Evolutionary conservation across 148 eudicot species (phyloP).

Genomic region (Heliosperma pusillum): DNA sequence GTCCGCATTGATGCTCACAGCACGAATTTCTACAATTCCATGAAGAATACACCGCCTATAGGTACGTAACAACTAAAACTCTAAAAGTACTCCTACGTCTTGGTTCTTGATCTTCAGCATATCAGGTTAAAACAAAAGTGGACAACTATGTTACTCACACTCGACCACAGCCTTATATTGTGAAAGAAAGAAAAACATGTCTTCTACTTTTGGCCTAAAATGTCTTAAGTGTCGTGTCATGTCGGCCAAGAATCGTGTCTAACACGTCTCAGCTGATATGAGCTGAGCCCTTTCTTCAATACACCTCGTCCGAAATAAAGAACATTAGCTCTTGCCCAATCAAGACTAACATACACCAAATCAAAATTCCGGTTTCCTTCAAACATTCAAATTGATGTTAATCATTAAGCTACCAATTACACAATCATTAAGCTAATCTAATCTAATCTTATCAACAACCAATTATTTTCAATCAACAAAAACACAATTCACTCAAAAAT

Average conservation of each 20-base stretch:
- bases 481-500: background rate
- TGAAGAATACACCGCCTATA: background rate
- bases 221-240: background rate
- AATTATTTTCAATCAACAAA: conserved; percentile 1
- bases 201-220: background rate
- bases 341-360: background rate
- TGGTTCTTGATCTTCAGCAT: background rate
- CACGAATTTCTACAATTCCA: background rate
- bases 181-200: background rate
- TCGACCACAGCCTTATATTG: background rate
- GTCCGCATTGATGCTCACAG: too few species aligned
- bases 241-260: background rate
- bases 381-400: background rate
- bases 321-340: background rate
- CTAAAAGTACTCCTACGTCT: background rate
- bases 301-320: background rate
- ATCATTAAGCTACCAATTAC: too few species aligned
- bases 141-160: background rate
- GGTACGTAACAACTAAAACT: background rate
- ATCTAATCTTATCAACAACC: background rate
- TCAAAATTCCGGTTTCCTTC: background rate
- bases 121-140: background rate
- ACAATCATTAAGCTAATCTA: background rate
- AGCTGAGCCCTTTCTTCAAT: background rate
- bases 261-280: background rate